Conservation (phyloP, 2,329 filamentous ascomycete species). For the Cordyceps pruinosa region DNA sequence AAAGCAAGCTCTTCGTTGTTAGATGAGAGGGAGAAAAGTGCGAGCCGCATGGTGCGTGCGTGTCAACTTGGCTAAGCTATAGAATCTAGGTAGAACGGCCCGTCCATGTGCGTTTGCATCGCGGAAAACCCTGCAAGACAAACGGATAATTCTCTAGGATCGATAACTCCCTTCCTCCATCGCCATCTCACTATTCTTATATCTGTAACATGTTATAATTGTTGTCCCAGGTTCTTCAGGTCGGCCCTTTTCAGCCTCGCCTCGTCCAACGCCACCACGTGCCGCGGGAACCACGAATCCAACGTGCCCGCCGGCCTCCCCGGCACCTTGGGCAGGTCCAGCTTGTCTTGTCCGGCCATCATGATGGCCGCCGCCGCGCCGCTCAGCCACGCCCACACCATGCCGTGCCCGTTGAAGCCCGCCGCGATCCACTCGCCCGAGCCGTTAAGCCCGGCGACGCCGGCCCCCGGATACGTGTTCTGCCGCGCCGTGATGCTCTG, state of each 20-base stretch:
- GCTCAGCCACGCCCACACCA: slow-evolving; percentile 47
- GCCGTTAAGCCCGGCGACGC: neutral
- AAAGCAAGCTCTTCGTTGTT: neutral
- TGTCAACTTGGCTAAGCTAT: neutral
- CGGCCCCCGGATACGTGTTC: neutral
- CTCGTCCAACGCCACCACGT: slow-evolving; percentile 26
- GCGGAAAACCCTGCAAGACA: slow-evolving; percentile 14
- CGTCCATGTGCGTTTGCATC: neutral
- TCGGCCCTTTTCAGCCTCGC: slow-evolving; percentile 30
- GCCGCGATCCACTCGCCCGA: slow-evolving; percentile 45
- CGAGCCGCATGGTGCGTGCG: neutral
- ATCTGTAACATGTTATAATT: neutral
- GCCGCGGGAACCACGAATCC: slow-evolving; percentile 34
- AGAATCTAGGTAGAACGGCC: neutral
- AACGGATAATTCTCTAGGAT: neutral
- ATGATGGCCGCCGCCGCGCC: slow-evolving; percentile 41
- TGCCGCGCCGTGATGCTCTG: slow-evolving; percentile 13
- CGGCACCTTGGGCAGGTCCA: slow-evolving; percentile 21
- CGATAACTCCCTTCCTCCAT: neutral
- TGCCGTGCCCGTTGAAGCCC: slow-evolving; percentile 45
- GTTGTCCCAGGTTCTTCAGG: slow-evolving; percentile 26
- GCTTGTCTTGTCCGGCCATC: slow-evolving; percentile 33
- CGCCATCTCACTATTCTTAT: neutral
- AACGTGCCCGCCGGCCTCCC: slow-evolving; percentile 32
- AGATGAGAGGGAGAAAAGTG: neutral